Evolutionary conservation across 371 early-diverging fungal species (phyloP).

Genomic region (Mucor mucedo): DNA sequence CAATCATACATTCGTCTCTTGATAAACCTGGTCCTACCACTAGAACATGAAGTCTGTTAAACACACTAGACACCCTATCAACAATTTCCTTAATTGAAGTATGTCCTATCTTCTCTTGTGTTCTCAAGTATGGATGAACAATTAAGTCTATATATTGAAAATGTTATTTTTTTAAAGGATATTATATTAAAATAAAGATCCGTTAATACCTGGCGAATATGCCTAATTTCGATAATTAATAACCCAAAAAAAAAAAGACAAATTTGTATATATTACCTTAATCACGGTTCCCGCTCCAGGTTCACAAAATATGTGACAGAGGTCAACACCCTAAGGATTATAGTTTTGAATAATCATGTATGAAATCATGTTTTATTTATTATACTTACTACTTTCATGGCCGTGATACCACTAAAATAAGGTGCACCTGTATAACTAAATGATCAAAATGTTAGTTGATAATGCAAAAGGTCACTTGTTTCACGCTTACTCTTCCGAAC

Average conservation of each 20-base stretch:
- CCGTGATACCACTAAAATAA: conserved; percentile 83
- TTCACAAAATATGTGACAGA: conserved; percentile 91
- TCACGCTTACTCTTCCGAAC: conserved; percentile 74
- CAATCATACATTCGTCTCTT: conserved; percentile 72
- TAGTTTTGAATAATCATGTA: neutral
- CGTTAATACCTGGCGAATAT: conserved; percentile 56
- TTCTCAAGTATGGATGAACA: conserved; percentile 67
- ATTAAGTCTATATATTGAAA: conserved; percentile 51
- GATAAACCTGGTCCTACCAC: conserved; percentile 94
- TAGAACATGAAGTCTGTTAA: conserved; percentile 82
- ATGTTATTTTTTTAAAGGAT: neutral
- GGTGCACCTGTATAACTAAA: conserved; percentile 93
- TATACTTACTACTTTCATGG: conserved; percentile 75
- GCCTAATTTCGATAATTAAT: conserved; percentile 31
- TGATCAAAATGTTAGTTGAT: neutral
- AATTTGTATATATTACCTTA: conserved; percentile 30
- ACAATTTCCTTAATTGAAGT: conserved; percentile 45
- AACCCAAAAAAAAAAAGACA: neutral
- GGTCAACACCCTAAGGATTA: conserved; percentile 80
- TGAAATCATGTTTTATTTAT: neutral
- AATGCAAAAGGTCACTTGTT: neutral
- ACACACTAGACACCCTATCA: conserved; percentile 49
- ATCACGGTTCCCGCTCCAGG: conserved; percentile 65
- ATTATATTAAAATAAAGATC: neutral
- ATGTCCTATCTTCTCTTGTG: conserved; percentile 41